These are phyloP conservation scores for Cronartium ribicola DNA, from an alignment of 1,284 basidiomycete species.

Conservation along the genomic window DNA sequence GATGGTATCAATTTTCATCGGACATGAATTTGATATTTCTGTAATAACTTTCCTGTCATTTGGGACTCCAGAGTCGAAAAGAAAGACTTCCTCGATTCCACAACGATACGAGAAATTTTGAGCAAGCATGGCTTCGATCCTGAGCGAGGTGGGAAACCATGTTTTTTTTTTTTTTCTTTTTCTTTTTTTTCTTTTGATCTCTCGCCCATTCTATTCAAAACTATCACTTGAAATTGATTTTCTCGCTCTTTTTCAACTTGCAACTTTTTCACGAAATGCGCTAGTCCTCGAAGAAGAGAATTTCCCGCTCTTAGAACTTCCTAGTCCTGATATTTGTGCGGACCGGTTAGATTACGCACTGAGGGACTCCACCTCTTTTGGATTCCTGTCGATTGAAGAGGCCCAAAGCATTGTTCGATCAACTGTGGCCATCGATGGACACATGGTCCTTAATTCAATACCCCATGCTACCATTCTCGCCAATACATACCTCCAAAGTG, in stretches of 20 bases:
- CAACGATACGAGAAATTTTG: slow-evolving; percentile 27
- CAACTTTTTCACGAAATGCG: not conserved
- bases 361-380: slow-evolving; percentile 43
- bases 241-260: not conserved
- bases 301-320: slow-evolving; percentile 44
- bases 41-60: not conserved
- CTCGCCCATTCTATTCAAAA: not conserved
- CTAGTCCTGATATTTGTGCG: slow-evolving; percentile 44
- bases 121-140: slow-evolving; percentile 34
- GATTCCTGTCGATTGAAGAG: slow-evolving; percentile 34
- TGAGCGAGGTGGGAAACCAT: slow-evolving; percentile 8
- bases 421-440: slow-evolving; percentile 5
- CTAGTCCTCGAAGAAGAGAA: slow-evolving; percentile 43
- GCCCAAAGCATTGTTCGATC: slow-evolving; percentile 39
- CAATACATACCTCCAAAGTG: slow-evolving; percentile 23
- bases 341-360: slow-evolving; percentile 45
- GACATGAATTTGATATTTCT: not conserved
- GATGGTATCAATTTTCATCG: not conserved
- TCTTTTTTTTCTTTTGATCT: not conserved
- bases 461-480: slow-evolving; percentile 2
- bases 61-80: slow-evolving; percentile 26
- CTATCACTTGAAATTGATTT: not conserved
- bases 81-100: slow-evolving; percentile 7
- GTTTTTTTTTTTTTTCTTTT: not conserved
- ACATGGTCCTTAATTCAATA: slow-evolving; percentile 9